phyloP scores from a whole-genome alignment of 176 grass and related monocot genomes.

The Oryza australiensis region DNA sequence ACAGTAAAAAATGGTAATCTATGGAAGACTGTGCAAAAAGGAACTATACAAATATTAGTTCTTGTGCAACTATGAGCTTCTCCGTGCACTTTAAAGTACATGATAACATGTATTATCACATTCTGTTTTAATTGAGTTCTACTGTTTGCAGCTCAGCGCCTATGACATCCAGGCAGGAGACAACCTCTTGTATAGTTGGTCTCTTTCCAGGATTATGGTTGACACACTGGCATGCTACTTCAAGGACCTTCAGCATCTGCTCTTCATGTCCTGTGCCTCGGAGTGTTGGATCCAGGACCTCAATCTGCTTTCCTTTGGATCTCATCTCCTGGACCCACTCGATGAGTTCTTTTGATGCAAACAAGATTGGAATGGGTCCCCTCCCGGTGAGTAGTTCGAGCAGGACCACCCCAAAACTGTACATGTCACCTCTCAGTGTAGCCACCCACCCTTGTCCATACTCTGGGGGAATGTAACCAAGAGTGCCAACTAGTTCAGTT shows the following conservation, averaged over 20 bases:
- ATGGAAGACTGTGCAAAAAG: background rate
- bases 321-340: slow-evolving; percentile 57
- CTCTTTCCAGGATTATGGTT: slow-evolving; percentile 42
- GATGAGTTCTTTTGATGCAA: slow-evolving; percentile 48
- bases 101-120: background rate
- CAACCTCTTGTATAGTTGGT: slow-evolving; percentile 50
- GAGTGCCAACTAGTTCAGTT: slow-evolving; percentile 71
- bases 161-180: slow-evolving; percentile 41
- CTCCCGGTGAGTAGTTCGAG: slow-evolving; percentile 72
- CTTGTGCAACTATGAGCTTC: background rate
- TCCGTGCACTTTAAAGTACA: background rate
- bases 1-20: background rate
- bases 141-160: background rate
- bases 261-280: slow-evolving; percentile 46
- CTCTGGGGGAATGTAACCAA: slow-evolving; percentile 81
- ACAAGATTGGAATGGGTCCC: slow-evolving; percentile 46
- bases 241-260: slow-evolving; percentile 64
- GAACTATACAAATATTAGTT: background rate
- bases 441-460: slow-evolving; percentile 72
- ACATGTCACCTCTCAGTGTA: slow-evolving; percentile 72
- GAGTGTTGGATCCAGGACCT: slow-evolving; percentile 50
- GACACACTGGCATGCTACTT: slow-evolving; percentile 55
- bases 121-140: slow-evolving; percentile 17
- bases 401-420: slow-evolving; percentile 79
- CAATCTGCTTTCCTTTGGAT: slow-evolving; percentile 42